Percentiles rank a stretch among this genome's conserved stretches.
Evolutionary conservation across 2,329 filamentous ascomycete species (phyloP).

Genomic region (Penicillium freii): DNA sequence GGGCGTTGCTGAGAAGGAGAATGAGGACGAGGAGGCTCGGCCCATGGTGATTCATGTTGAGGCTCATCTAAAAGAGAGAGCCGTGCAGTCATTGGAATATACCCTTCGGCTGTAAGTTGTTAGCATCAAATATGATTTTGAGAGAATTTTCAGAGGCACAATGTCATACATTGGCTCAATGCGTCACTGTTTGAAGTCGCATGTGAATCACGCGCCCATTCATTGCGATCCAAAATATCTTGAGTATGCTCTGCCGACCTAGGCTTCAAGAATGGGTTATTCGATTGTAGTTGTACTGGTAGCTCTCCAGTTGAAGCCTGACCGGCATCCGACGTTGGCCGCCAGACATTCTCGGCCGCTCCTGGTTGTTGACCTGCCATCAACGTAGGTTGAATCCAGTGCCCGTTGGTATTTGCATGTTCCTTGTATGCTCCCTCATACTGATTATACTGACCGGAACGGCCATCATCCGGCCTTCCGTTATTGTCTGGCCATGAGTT

Average conservation of each 20-base stretch:
- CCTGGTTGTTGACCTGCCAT: slow-evolving; percentile 24
- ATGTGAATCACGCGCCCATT: slow-evolving; percentile 21
- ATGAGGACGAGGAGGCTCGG: slow-evolving; percentile 15
- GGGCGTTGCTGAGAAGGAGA: slow-evolving; percentile 9
- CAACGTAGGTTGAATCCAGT: slow-evolving; percentile 24
- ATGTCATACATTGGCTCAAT: slow-evolving; percentile 34
- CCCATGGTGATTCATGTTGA: slow-evolving; percentile 30
- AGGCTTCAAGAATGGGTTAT: slow-evolving; percentile 41
- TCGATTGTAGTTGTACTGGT: slow-evolving; percentile 36
- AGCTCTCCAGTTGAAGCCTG: slow-evolving; percentile 24
- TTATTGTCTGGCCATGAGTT: slow-evolving; percentile 36
- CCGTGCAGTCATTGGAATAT: slow-evolving; percentile 42
- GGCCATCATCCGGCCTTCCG: slow-evolving; percentile 13
- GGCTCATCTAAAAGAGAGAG: slow-evolving; percentile 37
- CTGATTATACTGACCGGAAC: slow-evolving; percentile 6
- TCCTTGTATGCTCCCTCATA: slow-evolving; percentile 9
- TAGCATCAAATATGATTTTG: slow-evolving; percentile 4
- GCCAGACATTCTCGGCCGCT: slow-evolving; percentile 24
- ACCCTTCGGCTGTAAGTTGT: slow-evolving; percentile 33
- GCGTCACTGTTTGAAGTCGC: slow-evolving; percentile 29
- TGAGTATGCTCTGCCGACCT: slow-evolving; percentile 20
- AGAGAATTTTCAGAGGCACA: neutral
- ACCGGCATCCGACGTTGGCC: slow-evolving; percentile 9
- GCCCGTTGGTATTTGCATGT: slow-evolving; percentile 7
- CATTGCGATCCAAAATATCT: slow-evolving; percentile 22